A percentile compares a stretch with the other conserved stretches of the same genome.
phyloP scores from a whole-genome alignment of 495 filamentous ascomycete genomes.

The Penicillium turbatum region DNA sequence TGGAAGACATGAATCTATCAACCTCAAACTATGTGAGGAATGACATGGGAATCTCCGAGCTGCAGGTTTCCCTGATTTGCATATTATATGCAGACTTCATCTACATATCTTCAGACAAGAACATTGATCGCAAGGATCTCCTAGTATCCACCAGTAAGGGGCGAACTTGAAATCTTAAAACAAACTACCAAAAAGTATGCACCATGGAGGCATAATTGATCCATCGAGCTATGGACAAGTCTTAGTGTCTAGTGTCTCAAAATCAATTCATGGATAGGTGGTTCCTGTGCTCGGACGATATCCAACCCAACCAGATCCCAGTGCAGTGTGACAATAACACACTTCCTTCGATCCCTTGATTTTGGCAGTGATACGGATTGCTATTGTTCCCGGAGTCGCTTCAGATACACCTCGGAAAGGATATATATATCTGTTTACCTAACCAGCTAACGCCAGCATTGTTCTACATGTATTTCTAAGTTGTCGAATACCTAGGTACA shows the following conservation, averaged over 20 bases:
- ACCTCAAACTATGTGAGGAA: neutral
- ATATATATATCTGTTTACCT: neutral
- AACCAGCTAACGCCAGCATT: neutral
- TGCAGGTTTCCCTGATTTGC: neutral
- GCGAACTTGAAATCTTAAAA: neutral
- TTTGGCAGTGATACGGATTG: no score
- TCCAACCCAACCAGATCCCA: conserved; percentile 15
- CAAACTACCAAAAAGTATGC: neutral
- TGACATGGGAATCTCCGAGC: neutral
- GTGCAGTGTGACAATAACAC: neutral
- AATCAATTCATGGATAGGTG: neutral
- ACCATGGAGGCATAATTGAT: no score
- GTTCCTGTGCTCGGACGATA: conserved; percentile 12
- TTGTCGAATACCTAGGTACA: no score
- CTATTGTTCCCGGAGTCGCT: neutral
- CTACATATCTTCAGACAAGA: neutral
- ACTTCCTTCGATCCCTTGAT: neutral
- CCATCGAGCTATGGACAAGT: neutral
- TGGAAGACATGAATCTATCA: conserved; percentile 1
- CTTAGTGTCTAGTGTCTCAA: neutral
- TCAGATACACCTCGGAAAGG: neutral
- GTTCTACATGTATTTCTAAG: conserved; percentile 13
- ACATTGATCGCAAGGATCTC: neutral
- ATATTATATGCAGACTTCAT: neutral
- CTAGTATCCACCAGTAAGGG: neutral